phyloP scores from a whole-genome alignment of 1,284 basidiomycete species.

The Anthracocystis panici-leucophaei region DNA sequence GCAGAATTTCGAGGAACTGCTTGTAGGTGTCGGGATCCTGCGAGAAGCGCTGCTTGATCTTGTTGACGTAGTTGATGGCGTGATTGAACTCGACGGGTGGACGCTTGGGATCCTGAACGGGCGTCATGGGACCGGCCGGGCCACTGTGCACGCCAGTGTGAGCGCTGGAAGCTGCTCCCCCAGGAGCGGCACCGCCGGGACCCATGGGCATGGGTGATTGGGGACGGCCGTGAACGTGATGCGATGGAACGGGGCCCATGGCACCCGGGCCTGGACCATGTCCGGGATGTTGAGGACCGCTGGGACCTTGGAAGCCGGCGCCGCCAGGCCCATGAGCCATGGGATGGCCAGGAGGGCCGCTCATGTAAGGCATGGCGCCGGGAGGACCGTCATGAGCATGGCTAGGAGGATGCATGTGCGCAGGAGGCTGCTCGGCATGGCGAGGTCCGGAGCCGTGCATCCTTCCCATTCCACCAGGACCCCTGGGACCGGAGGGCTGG shows the following conservation, averaged over 20 bases:
- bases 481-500: constrained; percentile 32
- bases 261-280: constrained; percentile 42
- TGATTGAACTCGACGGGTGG: constrained; percentile 89
- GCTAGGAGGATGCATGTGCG: constrained; percentile 46
- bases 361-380: constrained; percentile 37
- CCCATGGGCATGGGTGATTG: constrained; percentile 51
- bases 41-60: constrained; percentile 95
- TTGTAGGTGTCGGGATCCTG: constrained; percentile 96
- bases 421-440: constrained; percentile 43
- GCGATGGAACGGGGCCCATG: constrained; percentile 41
- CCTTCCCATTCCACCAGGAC: constrained; percentile 42
- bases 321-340: constrained; percentile 29
- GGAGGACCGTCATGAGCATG: constrained; percentile 39
- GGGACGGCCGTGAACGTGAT: constrained; percentile 45
- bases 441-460: constrained; percentile 44
- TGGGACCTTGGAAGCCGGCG: constrained; percentile 34
- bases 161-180: constrained; percentile 19
- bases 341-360: constrained; percentile 36
- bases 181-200: constrained; percentile 35
- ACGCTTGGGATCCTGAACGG: constrained; percentile 54
- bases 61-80: constrained; percentile 97
- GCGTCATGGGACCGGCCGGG: constrained; percentile 44
- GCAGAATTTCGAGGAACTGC: constrained; percentile 96
- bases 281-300: constrained; percentile 34
- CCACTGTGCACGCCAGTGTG: constrained; percentile 33